Percentiles rank a stretch among this genome's conserved stretches.
These are phyloP conservation scores for Senna tora DNA, from an alignment of 306 rosid species.

Conservation along the genomic window DNA sequence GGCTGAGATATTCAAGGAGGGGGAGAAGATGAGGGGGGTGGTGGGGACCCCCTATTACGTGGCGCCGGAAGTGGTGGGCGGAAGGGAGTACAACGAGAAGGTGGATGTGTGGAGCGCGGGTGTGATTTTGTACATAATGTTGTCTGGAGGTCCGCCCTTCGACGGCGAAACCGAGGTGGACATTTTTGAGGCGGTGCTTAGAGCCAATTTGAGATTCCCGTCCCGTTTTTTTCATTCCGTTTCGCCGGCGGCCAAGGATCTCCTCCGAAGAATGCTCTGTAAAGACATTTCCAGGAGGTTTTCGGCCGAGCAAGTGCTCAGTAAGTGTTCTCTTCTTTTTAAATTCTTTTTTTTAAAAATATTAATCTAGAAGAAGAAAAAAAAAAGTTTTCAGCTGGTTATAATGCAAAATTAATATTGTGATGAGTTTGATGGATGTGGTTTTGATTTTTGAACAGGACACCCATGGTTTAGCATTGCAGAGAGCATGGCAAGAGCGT, in stretches of 20 bases:
- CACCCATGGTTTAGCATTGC: slow-evolving; percentile 65
- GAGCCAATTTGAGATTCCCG: slow-evolving; percentile 69
- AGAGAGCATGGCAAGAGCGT: slow-evolving; percentile 17
- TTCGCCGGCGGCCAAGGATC: slow-evolving; percentile 63
- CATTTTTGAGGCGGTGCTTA: slow-evolving; percentile 61
- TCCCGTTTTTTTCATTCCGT: slow-evolving; percentile 46
- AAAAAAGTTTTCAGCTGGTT: too few species aligned
- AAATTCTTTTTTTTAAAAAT: not conserved
- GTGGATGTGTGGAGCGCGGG: slow-evolving; percentile 86
- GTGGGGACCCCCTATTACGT: slow-evolving; percentile 79
- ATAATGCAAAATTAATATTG: too few species aligned
- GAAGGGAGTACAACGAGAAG: slow-evolving; percentile 60
- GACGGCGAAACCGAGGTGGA: slow-evolving; percentile 63
- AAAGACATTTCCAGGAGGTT: slow-evolving; percentile 66
- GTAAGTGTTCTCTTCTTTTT: slow-evolving; percentile 44
- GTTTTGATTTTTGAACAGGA: too few species aligned
- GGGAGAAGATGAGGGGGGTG: slow-evolving; percentile 56
- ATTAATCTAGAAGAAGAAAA: too few species aligned
- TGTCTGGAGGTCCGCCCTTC: slow-evolving; percentile 68
- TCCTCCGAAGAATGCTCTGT: slow-evolving; percentile 63
- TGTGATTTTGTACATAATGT: slow-evolving; percentile 71
- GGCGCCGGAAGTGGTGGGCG: slow-evolving; percentile 70
- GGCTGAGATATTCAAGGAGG: slow-evolving; percentile 55
- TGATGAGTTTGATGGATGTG: too few species aligned
- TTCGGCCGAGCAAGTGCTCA: slow-evolving; percentile 65